These are phyloP conservation scores for Letharia lupina DNA, from an alignment of 495 filamentous ascomycete genomes.

Conservation along the genomic window DNA sequence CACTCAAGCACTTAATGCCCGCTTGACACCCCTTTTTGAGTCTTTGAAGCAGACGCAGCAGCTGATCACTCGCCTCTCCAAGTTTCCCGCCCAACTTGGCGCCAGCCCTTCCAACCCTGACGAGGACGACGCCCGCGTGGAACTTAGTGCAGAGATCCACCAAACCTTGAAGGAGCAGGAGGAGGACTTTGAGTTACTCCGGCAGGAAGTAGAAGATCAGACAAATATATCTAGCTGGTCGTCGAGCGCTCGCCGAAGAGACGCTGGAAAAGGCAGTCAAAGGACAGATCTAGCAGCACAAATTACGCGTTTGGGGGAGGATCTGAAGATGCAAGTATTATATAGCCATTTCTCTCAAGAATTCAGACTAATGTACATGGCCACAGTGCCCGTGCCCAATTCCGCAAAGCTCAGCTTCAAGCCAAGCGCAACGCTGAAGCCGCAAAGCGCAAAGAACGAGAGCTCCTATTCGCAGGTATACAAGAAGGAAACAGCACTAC, in stretches of 20 bases:
- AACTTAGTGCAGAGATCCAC: constrained; percentile 76
- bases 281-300: constrained; percentile 54
- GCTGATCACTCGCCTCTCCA: constrained; percentile 67
- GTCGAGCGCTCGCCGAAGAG: constrained; percentile 31
- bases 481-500: constrained; percentile 36
- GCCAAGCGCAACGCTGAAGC: constrained; percentile 69
- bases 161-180: constrained; percentile 74
- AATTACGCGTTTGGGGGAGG: constrained; percentile 52
- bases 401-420: constrained; percentile 74
- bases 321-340: constrained; percentile 45
- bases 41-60: constrained; percentile 58
- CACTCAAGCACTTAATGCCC: constrained; percentile 49
- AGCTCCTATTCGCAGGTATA: constrained; percentile 60
- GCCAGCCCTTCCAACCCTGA: constrained; percentile 43
- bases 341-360: constrained; percentile 1
- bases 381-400: constrained; percentile 59
- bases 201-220: constrained; percentile 68
- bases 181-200: constrained; percentile 73
- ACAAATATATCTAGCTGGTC: constrained; percentile 26
- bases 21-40: constrained; percentile 60
- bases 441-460: constrained; percentile 66
- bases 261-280: constrained; percentile 42
- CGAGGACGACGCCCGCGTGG: constrained; percentile 59
- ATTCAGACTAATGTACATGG: constrained; percentile 16
- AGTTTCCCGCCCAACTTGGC: constrained; percentile 56